Conservation (phyloP, 1,284 basidiomycete species). For the Moniliella sp. region DNA sequence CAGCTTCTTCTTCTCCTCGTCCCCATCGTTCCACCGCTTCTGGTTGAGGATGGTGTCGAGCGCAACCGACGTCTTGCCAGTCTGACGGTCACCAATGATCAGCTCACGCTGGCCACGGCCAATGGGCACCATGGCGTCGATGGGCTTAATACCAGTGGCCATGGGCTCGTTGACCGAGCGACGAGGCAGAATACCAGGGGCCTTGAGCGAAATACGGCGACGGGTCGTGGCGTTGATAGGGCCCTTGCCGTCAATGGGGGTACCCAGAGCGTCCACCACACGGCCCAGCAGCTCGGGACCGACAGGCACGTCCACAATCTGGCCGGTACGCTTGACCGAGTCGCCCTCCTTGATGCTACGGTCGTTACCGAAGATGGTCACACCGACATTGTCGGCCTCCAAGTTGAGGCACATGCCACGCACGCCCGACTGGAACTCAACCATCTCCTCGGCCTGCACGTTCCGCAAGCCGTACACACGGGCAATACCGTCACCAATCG, state of each 20-base stretch:
- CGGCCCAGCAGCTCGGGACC: conserved; percentile 85
- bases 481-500: conserved; percentile 98
- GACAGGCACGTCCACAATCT: conserved; percentile 97
- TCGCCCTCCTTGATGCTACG: conserved; percentile 98
- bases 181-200: conserved; percentile 92
- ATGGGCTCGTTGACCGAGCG: conserved; percentile 99
- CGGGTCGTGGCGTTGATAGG: conserved; percentile 79
- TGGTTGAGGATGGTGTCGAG: conserved; percentile 99
- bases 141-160: conserved; percentile 99
- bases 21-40: conserved; percentile 94
- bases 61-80: conserved; percentile 93
- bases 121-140: conserved; percentile 98
- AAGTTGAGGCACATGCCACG: conserved; percentile 83
- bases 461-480: conserved; percentile 70
- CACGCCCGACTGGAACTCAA: conserved; percentile 98
- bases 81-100: conserved; percentile 99
- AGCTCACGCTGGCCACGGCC: conserved; percentile 99
- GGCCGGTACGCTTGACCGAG: conserved; percentile 97
- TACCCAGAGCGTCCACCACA: conserved; percentile 95
- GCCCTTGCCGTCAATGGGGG: conserved; percentile 97
- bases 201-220: conserved; percentile 89
- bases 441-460: conserved; percentile 96
- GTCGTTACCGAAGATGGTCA: conserved; percentile 99
- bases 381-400: conserved; percentile 99
- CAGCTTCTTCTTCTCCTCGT: conserved; percentile 96